phyloP scores from a whole-genome alignment of 192 early-diverging fungal genomes.

The Backusella psychrophila region DNA sequence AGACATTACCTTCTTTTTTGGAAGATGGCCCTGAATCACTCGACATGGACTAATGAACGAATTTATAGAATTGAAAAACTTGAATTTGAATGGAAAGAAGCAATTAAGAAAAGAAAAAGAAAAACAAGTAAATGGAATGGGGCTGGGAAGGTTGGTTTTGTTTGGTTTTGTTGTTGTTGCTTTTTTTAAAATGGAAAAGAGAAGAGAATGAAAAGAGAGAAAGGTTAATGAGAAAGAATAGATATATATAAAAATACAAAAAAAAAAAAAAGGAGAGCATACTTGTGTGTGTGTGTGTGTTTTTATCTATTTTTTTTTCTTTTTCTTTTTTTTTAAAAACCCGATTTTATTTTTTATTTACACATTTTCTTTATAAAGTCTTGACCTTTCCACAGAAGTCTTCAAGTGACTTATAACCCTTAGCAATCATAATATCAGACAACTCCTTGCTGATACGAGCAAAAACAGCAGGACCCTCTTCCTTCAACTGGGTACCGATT shows the following conservation, averaged over 20 bases:
- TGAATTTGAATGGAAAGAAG: not conserved
- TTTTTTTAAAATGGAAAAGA: not conserved
- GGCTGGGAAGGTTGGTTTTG: too few species aligned
- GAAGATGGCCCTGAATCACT: not conserved
- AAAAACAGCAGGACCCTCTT: constrained; percentile 34
- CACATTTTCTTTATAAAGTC: constrained; percentile 26
- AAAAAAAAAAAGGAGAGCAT: not conserved
- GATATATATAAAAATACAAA: not conserved
- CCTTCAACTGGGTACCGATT: constrained; percentile 33
- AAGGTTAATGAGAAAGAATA: not conserved
- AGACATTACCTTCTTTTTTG: not conserved
- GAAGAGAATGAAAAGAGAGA: not conserved
- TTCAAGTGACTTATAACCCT: constrained; percentile 29
- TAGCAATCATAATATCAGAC: constrained; percentile 29
- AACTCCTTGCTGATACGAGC: constrained; percentile 32
- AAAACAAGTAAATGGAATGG: not conserved
- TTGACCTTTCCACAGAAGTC: constrained; percentile 41
- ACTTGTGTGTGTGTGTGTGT: not conserved
- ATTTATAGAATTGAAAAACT: not conserved
- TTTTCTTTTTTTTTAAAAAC: not conserved
- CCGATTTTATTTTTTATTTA: not conserved
- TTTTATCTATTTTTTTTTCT: not conserved
- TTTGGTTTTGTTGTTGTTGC: not conserved
- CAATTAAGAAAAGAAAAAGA: not conserved
- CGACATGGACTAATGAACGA: not conserved